Evolutionary conservation across 2,329 filamentous ascomycete species (phyloP).

Genomic region (Colletotrichum ledebouriae): DNA sequence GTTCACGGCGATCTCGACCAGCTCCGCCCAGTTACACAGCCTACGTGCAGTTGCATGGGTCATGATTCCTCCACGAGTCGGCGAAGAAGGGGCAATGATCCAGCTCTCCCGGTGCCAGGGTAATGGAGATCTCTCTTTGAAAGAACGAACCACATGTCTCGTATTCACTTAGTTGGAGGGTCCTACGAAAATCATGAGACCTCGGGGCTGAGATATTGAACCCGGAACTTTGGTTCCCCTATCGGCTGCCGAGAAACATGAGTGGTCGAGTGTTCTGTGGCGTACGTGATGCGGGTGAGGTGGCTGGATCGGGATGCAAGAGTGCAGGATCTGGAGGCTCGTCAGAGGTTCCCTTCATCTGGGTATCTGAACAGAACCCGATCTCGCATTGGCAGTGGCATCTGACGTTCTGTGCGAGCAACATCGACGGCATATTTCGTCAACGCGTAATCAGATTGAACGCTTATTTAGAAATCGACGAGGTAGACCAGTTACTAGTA

Average conservation of each 20-base stretch:
- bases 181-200: conserved; percentile 21
- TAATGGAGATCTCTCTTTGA: conserved; percentile 22
- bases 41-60: background rate
- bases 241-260: background rate
- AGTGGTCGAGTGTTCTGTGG: background rate
- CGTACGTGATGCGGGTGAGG: background rate
- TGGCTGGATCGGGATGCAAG: conserved; percentile 39
- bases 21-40: conserved; percentile 8
- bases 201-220: conserved; percentile 4
- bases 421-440: background rate
- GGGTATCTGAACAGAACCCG: background rate
- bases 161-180: background rate
- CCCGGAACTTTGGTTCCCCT: background rate
- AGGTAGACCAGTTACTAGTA: too few species aligned
- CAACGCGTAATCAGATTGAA: background rate
- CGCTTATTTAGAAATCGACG: too few species aligned
- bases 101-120: conserved; percentile 23
- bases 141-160: background rate
- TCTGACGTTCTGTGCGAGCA: conserved; percentile 2
- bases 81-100: background rate
- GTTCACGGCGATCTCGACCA: conserved; percentile 21
- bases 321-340: conserved; percentile 36
- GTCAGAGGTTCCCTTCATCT: background rate
- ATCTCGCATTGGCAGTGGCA: conserved; percentile 11
- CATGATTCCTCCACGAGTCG: conserved; percentile 32